Evolutionary conservation across 2,329 filamentous ascomycete genomes (phyloP).

Genomic region (Mycogone perniciosa): DNA sequence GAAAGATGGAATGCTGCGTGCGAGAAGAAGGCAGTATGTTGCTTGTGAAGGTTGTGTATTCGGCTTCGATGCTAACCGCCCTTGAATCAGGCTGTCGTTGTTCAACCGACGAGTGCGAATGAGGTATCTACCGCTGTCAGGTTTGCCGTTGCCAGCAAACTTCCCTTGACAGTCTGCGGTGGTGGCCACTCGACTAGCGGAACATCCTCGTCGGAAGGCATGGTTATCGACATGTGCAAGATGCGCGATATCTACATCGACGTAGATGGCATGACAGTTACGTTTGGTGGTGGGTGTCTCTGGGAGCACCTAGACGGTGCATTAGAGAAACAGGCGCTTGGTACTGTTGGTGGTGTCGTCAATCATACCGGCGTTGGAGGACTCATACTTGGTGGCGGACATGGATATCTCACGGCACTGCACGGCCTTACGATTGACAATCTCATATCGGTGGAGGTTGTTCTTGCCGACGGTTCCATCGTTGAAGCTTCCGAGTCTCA

Average conservation of each 20-base stretch:
- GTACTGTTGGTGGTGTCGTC: constrained; percentile 55
- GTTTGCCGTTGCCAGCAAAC: constrained; percentile 24
- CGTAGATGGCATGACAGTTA: constrained; percentile 34
- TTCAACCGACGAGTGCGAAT: constrained; percentile 31
- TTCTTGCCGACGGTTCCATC: constrained; percentile 31
- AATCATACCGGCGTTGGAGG: constrained; percentile 57
- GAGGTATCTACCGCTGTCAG: constrained; percentile 25
- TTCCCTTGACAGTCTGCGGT: constrained; percentile 46
- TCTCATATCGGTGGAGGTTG: constrained; percentile 32
- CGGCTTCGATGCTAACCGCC: no score
- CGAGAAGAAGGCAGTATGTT: constrained; percentile 27
- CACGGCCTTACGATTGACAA: constrained; percentile 46
- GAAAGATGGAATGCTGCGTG: constrained; percentile 31
- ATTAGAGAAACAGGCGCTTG: constrained; percentile 42
- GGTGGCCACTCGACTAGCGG: constrained; percentile 51
- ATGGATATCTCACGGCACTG: constrained; percentile 48
- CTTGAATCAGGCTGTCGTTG: constrained; percentile 30
- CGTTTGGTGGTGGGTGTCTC: constrained; percentile 42
- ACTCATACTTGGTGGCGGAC: constrained; percentile 51
- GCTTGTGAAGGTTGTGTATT: background rate
- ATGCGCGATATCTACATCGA: constrained; percentile 46
- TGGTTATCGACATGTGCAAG: constrained; percentile 48
- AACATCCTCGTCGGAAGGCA: constrained; percentile 40
- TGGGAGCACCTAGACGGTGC: constrained; percentile 50
- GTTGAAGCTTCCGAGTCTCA: constrained; percentile 32